Evolutionary conservation across 148 eudicot species (phyloP).

Genomic region (Diospyros lotus): DNA sequence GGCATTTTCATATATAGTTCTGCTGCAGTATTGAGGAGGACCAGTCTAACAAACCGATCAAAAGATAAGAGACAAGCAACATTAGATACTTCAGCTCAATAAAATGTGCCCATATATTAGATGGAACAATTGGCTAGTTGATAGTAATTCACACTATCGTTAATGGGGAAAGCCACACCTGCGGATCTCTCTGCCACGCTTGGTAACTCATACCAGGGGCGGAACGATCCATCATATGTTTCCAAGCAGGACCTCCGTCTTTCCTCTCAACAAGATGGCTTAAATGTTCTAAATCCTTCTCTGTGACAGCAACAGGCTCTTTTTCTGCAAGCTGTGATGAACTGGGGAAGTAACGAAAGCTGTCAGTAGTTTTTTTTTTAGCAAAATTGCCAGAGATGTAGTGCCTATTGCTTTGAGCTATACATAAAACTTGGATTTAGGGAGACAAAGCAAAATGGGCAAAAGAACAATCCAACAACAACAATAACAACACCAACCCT

Average conservation of each 20-base stretch:
- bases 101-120: background rate
- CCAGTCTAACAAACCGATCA: conserved; percentile 39
- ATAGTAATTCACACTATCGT: too few species aligned
- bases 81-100: background rate
- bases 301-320: conserved; percentile 34
- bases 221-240: conserved; percentile 88
- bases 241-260: conserved; percentile 96
- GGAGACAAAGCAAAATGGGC: too few species aligned
- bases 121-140: background rate
- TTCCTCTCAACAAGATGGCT: conserved; percentile 61
- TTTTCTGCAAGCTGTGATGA: conserved; percentile 34
- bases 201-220: conserved; percentile 69
- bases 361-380: background rate
- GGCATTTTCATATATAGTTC: conserved; percentile 53
- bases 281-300: conserved; percentile 61
- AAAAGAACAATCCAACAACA: too few species aligned
- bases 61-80: conserved; percentile 13
- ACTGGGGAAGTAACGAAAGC: conserved; percentile 30
- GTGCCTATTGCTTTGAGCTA: too few species aligned
- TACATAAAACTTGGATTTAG: too few species aligned
- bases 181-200: conserved; percentile 94
- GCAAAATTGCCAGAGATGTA: too few species aligned
- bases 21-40: conserved; percentile 74
- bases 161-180: conserved; percentile 32
- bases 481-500: too few species aligned